Evolutionary conservation across 2,329 filamentous ascomycete species (phyloP).

Genomic region (Ophiocordyceps camponoti-leonardi): DNA sequence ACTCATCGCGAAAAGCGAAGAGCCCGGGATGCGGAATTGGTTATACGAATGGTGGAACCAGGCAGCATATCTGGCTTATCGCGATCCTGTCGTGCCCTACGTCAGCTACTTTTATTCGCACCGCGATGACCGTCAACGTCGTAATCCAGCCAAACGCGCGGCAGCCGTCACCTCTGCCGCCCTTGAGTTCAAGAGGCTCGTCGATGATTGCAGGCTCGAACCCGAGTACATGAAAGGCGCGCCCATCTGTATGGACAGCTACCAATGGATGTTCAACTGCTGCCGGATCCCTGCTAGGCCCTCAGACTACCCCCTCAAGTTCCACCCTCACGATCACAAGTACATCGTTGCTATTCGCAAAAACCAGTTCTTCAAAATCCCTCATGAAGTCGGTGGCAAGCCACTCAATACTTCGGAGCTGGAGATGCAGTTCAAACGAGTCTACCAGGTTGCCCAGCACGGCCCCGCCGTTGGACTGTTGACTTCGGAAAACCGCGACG

Average conservation of each 20-base stretch:
- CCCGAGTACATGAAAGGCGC: conserved; percentile 98
- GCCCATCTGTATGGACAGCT: conserved; percentile 95
- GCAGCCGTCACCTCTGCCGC: conserved; percentile 75
- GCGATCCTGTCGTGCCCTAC: conserved; percentile 91
- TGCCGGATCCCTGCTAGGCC: conserved; percentile 70
- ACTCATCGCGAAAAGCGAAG: conserved; percentile 59
- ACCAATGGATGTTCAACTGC: conserved; percentile 98
- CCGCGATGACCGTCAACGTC: conserved; percentile 74
- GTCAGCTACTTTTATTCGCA: conserved; percentile 99
- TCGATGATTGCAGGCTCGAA: conserved; percentile 68
- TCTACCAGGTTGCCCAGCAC: conserved; percentile 62
- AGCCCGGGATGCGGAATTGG: conserved; percentile 82
- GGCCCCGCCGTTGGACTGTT: conserved; percentile 64
- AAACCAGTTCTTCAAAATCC: conserved; percentile 93
- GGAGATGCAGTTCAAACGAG: conserved; percentile 70
- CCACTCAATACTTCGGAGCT: conserved; percentile 81
- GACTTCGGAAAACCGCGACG: conserved; percentile 83
- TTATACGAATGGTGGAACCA: conserved; percentile 98
- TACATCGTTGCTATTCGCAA: conserved; percentile 84
- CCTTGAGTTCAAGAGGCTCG: conserved; percentile 87
- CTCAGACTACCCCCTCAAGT: conserved; percentile 72
- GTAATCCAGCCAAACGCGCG: conserved; percentile 81
- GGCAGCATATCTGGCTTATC: conserved; percentile 78
- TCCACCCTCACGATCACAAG: conserved; percentile 54
- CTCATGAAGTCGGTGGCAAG: conserved; percentile 63